Evolutionary conservation across 164 flowering plant species (phyloP).

Genomic region (Macadamia integrifolia): DNA sequence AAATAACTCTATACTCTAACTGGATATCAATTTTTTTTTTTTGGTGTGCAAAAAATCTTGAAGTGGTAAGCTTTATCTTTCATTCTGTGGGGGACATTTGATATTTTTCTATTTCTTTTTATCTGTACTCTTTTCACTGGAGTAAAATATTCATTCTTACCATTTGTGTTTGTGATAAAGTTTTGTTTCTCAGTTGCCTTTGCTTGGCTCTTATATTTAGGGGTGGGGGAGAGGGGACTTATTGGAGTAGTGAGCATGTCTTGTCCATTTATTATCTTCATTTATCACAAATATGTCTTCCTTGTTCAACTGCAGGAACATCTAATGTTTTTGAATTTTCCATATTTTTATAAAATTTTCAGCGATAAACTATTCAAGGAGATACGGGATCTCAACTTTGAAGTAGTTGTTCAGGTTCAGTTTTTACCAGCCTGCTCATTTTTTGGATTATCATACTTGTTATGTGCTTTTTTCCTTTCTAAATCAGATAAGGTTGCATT

Average conservation of each 20-base stretch:
- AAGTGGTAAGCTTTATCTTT: too few relatives aligned
- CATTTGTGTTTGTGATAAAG: not conserved
- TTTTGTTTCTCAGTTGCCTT: not conserved
- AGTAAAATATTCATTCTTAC: not conserved
- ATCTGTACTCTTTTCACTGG: too few relatives aligned
- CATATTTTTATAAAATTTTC: slow-evolving; percentile 11
- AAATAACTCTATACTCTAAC: too few relatives aligned
- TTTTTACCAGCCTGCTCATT: slow-evolving; percentile 16
- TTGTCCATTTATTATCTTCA: not conserved
- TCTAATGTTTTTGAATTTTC: too few relatives aligned
- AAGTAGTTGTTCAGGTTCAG: slow-evolving; percentile 95
- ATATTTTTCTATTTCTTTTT: too few relatives aligned
- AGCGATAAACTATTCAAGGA: slow-evolving; percentile 98
- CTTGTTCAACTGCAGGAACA: not conserved
- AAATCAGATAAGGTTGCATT: not conserved
- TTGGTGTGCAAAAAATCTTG: too few relatives aligned
- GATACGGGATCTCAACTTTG: slow-evolving; percentile 93
- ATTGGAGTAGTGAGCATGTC: not conserved
- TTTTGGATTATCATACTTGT: not conserved
- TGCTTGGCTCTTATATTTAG: not conserved
- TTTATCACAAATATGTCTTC: not conserved
- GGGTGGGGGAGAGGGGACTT: not conserved
- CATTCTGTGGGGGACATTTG: too few relatives aligned
- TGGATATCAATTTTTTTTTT: too few relatives aligned
- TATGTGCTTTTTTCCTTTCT: not conserved